Percentiles rank a stretch among this genome's conserved stretches.
phyloP scores from a whole-genome alignment of 306 rosid species.

The Prunus mongolica region DNA sequence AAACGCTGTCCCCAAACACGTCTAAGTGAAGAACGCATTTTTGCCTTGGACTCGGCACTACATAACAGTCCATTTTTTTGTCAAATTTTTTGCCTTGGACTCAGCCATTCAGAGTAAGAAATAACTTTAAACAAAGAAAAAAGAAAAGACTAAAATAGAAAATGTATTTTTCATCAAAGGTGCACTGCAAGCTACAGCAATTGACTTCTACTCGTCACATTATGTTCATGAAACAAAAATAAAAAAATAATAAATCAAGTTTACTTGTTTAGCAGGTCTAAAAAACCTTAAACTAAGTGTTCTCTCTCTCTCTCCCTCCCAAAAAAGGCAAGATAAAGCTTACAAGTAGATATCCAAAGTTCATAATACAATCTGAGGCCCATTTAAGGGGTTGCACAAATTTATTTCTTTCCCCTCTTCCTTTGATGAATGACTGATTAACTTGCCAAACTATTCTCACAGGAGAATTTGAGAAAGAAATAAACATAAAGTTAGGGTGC shows the following conservation, averaged over 20 bases:
- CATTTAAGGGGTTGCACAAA: background rate
- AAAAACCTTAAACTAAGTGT: background rate
- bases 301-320: background rate
- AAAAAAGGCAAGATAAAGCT: background rate
- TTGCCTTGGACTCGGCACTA: slow-evolving; percentile 62
- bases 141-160: background rate
- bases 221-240: background rate
- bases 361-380: background rate
- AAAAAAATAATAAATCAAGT: background rate
- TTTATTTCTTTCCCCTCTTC: background rate
- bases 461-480: background rate
- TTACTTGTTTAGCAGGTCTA: background rate
- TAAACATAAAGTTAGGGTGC: background rate
- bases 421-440: background rate
- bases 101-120: background rate
- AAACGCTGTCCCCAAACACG: slow-evolving; percentile 62
- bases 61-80: slow-evolving; percentile 10
- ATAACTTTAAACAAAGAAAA: background rate
- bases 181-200: background rate
- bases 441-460: background rate
- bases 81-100: background rate
- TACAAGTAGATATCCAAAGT: background rate
- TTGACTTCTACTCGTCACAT: background rate
- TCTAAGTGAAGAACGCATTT: slow-evolving; percentile 59
- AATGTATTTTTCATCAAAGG: background rate